phyloP scores from a whole-genome alignment of 2,329 filamentous ascomycete genomes.

The Stemphylium vesicarium region DNA sequence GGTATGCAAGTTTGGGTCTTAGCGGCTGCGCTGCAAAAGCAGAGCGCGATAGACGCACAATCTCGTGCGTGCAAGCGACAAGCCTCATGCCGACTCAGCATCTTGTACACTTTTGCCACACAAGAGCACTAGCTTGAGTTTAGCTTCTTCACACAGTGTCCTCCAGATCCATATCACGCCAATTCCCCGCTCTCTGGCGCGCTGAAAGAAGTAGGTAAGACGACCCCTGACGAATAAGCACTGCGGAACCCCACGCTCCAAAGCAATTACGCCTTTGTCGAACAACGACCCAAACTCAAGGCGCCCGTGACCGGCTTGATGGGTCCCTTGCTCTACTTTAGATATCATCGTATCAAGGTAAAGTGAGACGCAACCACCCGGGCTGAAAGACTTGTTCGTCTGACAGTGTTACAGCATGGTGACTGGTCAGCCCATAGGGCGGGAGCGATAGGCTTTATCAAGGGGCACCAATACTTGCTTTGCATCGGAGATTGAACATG shows the following conservation, averaged over 20 bases:
- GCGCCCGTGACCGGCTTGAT: constrained; percentile 34
- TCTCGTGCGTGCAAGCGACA: constrained; percentile 5
- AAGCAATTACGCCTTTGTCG: constrained; percentile 19
- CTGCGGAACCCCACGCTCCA: constrained; percentile 14
- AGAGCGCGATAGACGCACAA: constrained; percentile 16
- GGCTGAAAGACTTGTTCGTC: constrained; percentile 10
- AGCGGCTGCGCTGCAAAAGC: constrained; percentile 7
- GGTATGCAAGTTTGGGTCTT: constrained; percentile 7
- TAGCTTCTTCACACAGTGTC: constrained; percentile 34
- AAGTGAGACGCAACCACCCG: constrained; percentile 34
- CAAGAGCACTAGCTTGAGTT: constrained; percentile 23
- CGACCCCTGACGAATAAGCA: constrained; percentile 20
- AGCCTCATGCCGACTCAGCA: constrained; percentile 15
- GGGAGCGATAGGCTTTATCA: constrained; percentile 6
- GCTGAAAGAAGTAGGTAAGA: constrained; percentile 37
- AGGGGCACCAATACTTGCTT: constrained; percentile 15
- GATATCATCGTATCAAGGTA: constrained; percentile 37
- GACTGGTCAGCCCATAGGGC: constrained; percentile 11
- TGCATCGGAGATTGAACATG: constrained; percentile 11
- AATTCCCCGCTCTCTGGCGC: constrained; percentile 11
- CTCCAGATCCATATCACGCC: constrained; percentile 12
- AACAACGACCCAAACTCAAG: constrained; percentile 30
- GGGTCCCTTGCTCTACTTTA: constrained; percentile 31
- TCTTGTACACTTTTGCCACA: constrained; percentile 19
- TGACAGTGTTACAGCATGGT: constrained; percentile 26